phyloP scores from a whole-genome alignment of 2,329 filamentous ascomycete species.

The Rutstroemia sydowiana region DNA sequence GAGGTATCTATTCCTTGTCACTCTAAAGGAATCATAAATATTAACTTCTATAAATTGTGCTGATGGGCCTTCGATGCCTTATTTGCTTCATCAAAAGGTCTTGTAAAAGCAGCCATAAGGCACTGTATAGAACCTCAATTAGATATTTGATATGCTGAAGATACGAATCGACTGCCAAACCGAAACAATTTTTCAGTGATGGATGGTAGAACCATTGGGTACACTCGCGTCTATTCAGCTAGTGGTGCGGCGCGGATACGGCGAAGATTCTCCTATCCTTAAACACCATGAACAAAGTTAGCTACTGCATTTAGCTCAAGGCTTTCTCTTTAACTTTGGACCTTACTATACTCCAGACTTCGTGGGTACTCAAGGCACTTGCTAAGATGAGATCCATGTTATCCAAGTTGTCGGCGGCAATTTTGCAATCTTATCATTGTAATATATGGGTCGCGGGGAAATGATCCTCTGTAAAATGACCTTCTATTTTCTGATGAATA shows the following conservation, averaged over 20 bases:
- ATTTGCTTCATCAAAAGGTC: neutral
- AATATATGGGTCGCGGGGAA: conserved; percentile 4
- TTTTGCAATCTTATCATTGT: conserved; percentile 2
- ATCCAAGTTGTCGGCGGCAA: conserved; percentile 4
- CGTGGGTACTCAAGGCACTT: too few relatives aligned
- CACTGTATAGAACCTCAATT: neutral
- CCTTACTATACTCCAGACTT: too few relatives aligned
- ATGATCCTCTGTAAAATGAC: neutral
- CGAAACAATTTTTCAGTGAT: neutral
- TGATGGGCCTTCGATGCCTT: neutral
- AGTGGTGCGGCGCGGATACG: neutral
- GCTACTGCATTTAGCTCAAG: too few relatives aligned
- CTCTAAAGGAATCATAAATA: neutral
- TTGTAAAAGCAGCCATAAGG: conserved; percentile 2
- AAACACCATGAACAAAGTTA: neutral
- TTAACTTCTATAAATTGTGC: neutral
- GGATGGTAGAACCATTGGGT: neutral
- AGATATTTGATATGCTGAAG: neutral
- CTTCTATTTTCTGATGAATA: neutral
- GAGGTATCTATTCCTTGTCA: neutral
- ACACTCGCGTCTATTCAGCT: neutral
- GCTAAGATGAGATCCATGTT: neutral
- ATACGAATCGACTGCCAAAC: neutral
- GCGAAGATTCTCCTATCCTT: neutral
- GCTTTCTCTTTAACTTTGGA: too few relatives aligned